A percentile compares a stretch with the other conserved stretches of the same genome.
Evolutionary conservation across 2,329 filamentous ascomycete species (phyloP).

Genomic region (Trichoderma koningii): DNA sequence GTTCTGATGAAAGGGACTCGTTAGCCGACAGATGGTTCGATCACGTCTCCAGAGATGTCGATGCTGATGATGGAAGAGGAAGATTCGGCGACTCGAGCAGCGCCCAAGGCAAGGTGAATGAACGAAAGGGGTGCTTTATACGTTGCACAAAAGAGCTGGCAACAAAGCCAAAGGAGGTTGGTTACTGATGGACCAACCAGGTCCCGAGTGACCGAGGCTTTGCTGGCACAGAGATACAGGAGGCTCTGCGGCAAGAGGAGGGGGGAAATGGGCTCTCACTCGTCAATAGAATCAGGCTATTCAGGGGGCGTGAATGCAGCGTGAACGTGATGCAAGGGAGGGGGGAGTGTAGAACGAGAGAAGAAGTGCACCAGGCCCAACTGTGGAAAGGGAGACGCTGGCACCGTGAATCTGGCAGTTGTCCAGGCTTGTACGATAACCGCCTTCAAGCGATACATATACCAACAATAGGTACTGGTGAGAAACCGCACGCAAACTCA

Average conservation of each 20-base stretch:
- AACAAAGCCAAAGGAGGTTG: not conserved
- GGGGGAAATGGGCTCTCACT: not conserved
- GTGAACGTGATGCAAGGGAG: slow-evolving; percentile 19
- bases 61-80: not conserved
- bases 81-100: not conserved
- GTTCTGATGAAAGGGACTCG: not conserved
- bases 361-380: not conserved
- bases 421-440: not conserved
- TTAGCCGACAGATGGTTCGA: not conserved
- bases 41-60: not conserved
- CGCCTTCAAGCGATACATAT: too few relatives aligned
- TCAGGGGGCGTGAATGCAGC: slow-evolving; percentile 17
- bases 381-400: not conserved
- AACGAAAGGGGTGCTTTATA: slow-evolving; percentile 1
- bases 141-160: slow-evolving; percentile 8
- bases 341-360: not conserved
- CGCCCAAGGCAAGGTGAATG: not conserved
- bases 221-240: not conserved
- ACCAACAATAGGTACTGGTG: not conserved
- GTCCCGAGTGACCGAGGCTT: slow-evolving; percentile 1
- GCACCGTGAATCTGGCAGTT: not conserved
- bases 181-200: not conserved
- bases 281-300: slow-evolving; percentile 4
- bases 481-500: slow-evolving; percentile 1
- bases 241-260: not conserved